Base-by-base conservation (phyloP, 495 filamentous ascomycete genomes). In the Penicillium odoratum region DNA sequence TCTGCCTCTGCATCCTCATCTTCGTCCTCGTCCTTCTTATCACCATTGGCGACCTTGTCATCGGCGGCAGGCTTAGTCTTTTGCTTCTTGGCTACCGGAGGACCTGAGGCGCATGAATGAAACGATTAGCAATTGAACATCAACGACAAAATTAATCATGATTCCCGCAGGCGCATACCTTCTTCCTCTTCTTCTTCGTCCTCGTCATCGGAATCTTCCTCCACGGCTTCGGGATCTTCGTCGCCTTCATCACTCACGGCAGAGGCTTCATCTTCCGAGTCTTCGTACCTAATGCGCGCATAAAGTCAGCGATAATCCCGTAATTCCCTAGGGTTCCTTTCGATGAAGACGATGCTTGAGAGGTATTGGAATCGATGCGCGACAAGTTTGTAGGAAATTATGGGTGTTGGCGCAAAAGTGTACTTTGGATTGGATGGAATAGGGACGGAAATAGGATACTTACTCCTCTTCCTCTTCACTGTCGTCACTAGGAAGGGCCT, bases 381-480 rank as follows among this genome's bases (percentile, higher is more conserved):
- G 45, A 64, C n/a, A 15, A 52, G 18, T 28, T 21, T 21, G 25
- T 7, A 16, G 40, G 51, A 46, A 48, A 47, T 15, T 28, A 46
- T 28, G 26, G 8, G 31, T 11, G 16, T 38, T 48, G 43, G 43
- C 25, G 40, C 15, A 48, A 55, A 21, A 21, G 21, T 40, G 33
- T 52, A 36, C 4, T 4, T n/a, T 40, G 15, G 38, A 15, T 40
- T 40, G 43, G 38, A 38, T 42, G 16, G 21, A 31, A 45, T 7
- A n/a, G 13, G 10, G 31, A 18, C 31, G 9, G 30, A 28, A 18
- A 40, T 18, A 8, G 7, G 10, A 42, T n/a, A 77, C 82, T 81
- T 76, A 85, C 83, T 85, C 84, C 68, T 85, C 83, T 74, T 87
- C 84, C 59, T 85, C 83, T 62, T 84, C 83, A 42, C 80, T 83